Evolutionary conservation across 2,329 filamentous ascomycete genomes (phyloP).

Genomic region (Cercospora sp.): DNA sequence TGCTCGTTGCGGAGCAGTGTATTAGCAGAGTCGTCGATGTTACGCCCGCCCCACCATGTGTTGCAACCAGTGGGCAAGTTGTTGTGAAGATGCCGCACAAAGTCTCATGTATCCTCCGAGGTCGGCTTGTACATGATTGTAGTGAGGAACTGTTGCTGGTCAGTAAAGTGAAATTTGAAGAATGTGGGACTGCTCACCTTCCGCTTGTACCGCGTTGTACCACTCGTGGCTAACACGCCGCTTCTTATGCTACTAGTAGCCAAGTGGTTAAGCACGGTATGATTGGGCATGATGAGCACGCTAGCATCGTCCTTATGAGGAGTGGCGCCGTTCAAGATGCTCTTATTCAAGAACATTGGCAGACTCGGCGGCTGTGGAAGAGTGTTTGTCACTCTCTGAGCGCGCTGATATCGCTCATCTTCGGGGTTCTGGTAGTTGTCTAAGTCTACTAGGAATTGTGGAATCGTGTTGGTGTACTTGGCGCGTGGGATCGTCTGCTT

Average conservation of each 20-base stretch:
- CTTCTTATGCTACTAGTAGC: constrained; percentile 98
- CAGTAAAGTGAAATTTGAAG: neutral
- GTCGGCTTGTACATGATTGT: constrained; percentile 97
- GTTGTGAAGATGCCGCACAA: neutral
- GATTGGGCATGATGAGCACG: constrained; percentile 94
- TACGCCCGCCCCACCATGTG: neutral
- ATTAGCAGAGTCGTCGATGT: too few species aligned
- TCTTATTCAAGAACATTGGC: constrained; percentile 88
- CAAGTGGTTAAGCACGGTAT: constrained; percentile 93
- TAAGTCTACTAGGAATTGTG: constrained; percentile 81
- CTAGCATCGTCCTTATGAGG: constrained; percentile 98
- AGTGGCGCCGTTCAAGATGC: constrained; percentile 86
- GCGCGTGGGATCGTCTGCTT: constrained; percentile 47
- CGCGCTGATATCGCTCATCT: constrained; percentile 72
- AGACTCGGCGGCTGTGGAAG: constrained; percentile 81
- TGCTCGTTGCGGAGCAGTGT: neutral
- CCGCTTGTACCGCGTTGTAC: constrained; percentile 94
- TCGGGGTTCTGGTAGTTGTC: constrained; percentile 63
- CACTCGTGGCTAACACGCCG: constrained; percentile 89
- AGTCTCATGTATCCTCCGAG: constrained; percentile 42
- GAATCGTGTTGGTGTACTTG: constrained; percentile 72
- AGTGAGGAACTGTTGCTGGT: constrained; percentile 74
- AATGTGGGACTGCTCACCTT: constrained; percentile 60
- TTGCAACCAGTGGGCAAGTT: neutral
- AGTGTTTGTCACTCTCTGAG: constrained; percentile 72